Base-by-base conservation (phyloP, 2,329 filamentous ascomycete species). In the Xylariomycetidae sp. region DNA sequence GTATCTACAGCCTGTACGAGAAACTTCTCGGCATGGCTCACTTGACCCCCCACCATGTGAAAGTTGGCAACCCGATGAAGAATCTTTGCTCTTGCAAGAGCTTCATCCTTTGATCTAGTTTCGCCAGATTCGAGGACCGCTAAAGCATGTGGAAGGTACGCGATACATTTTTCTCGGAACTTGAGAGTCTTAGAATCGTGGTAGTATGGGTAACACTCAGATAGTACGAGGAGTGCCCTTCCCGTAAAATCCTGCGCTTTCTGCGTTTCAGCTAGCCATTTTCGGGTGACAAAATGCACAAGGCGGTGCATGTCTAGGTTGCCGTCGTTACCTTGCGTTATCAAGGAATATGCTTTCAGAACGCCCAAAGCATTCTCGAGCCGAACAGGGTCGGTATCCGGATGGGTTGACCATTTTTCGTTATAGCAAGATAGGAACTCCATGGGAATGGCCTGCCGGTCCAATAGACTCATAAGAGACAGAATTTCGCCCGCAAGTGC, bases 231-330 rank as follows among this genome's bases (percentile, higher is more conserved):
- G 0, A 60, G 29, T 0, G 57, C 57, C 4, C 42, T 19, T 14
- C 30, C 25, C 0, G 41, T 34, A 9, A 52, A 57, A 2, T 36
- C 16, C 1, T 5, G 1, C 6, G 42, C 32, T 0, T 3, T 38
- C 2, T 30, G 37, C 18, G 49, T 39, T 0, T 33, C 37, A 5
- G 14, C 18, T 3, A 63, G 36, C 50, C 58, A 62, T 22, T 48
- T 53, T 4, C 38, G 48, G 0, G 56, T 59, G 0, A 54, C 51
- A 5, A 62, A 29, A 10, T 63, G 59, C 0, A 63, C 46, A 0
- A 63, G 53, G 1, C 55, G 51, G 31, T 63, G 59, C 47, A 63
- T 56, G 7, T 53, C 36, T 4, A 55, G 35, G 5, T 25, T 31
- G 0, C 42, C 25, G 1, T 22, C 34, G 1, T 39, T 45, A 13